Conservation (phyloP, 768 basidiomycete genomes). For the Crepidotus variabilis region DNA sequence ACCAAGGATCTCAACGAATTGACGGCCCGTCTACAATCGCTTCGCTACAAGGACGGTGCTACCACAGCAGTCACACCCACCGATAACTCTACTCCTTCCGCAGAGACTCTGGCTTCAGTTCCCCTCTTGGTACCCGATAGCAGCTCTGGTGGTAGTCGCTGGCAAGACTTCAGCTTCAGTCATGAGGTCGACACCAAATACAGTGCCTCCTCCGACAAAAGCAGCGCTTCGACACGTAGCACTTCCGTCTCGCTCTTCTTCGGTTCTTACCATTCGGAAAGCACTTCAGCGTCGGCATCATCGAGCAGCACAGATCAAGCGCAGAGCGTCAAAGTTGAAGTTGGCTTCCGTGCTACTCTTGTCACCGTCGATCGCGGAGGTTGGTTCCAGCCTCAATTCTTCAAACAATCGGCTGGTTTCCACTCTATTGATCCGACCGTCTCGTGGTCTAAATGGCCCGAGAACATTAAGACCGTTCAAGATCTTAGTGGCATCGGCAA, state of each 20-base stretch:
- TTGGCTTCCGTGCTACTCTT: slow-evolving; percentile 10
- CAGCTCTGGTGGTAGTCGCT: too few relatives aligned
- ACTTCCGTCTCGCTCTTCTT: too few relatives aligned
- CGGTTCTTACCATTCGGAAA: not conserved
- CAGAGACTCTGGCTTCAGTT: not conserved
- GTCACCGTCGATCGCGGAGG: slow-evolving; percentile 9
- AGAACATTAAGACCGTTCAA: slow-evolving; percentile 2
- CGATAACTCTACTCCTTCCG: too few relatives aligned
- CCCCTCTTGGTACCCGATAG: too few relatives aligned
- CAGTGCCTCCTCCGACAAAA: too few relatives aligned
- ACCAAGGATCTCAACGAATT: too few relatives aligned
- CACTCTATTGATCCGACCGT: slow-evolving; percentile 5
- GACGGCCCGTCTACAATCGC: not conserved
- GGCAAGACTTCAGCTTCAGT: too few relatives aligned
- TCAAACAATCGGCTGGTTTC: slow-evolving; percentile 7
- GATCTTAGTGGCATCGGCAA: slow-evolving; percentile 2
- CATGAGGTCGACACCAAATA: too few relatives aligned
- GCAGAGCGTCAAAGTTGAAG: not conserved
- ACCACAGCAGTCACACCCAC: too few relatives aligned
- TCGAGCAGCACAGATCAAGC: not conserved
- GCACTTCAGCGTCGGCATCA: not conserved
- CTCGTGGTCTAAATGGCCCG: slow-evolving; percentile 12
- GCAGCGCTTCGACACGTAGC: too few relatives aligned
- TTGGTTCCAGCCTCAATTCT: slow-evolving; percentile 12
- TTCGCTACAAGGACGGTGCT: not conserved